A percentile compares a stretch with the other conserved stretches of the same genome.
phyloP scores from a whole-genome alignment of 345 rosid species.

The thale cress (Arabidopsis thaliana) region TAIR10.1 NC_003075.7:13997501-13998000 shows the following conservation, averaged over 20 bases:
- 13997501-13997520: background rate
- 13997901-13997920: constrained; percentile 36
- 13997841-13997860: constrained; percentile 2
- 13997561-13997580: constrained; percentile 2
- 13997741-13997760: constrained; percentile 16
- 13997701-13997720: background rate
- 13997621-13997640: constrained; percentile 1
- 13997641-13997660: constrained; percentile 4
- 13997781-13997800: constrained; percentile 5
- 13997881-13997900: constrained; percentile 6
- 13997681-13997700: constrained; percentile 28
- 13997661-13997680: constrained; percentile 34
- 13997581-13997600: constrained; percentile 35
- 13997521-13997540: constrained; percentile 17
- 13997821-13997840: constrained; percentile 32
- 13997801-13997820: constrained; percentile 29
- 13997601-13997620: constrained; percentile 39
- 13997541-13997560: background rate
- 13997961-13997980: background rate
- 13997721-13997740: background rate
- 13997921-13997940: background rate
- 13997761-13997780: constrained; percentile 19
- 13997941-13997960: background rate
- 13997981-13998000: constrained; percentile 89
- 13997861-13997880: background rate